Percentiles rank a stretch among this genome's conserved stretches.
Evolutionary conservation across 495 filamentous ascomycete genomes (phyloP).

Genomic region (Penicillium bovifimosum): DNA sequence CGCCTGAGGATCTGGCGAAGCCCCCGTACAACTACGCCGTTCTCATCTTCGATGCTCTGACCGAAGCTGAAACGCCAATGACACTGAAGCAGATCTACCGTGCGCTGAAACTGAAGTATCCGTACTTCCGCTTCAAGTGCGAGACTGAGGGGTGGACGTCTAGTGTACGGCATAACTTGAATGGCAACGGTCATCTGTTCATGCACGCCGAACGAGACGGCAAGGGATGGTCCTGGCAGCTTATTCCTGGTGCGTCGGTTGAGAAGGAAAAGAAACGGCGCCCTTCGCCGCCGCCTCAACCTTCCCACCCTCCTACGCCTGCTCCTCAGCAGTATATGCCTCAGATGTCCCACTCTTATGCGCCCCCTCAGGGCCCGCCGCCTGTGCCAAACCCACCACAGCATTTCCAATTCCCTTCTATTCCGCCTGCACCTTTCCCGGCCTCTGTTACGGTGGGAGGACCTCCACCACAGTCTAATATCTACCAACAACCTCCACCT

Average conservation of each 20-base stretch:
- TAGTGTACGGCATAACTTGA: conserved; percentile 91
- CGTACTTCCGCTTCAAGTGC: conserved; percentile 79
- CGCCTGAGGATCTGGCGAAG: conserved; percentile 78
- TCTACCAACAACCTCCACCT: conserved; percentile 16
- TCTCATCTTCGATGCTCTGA: conserved; percentile 84
- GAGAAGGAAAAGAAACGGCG: conserved; percentile 66
- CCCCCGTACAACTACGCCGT: conserved; percentile 83
- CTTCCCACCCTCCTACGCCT: conserved; percentile 30
- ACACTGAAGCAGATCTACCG: conserved; percentile 93
- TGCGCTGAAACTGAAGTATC: conserved; percentile 79
- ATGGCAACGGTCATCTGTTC: conserved; percentile 78
- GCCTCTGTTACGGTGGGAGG: conserved; percentile 12
- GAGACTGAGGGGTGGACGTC: conserved; percentile 91
- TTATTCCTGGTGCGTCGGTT: conserved; percentile 57
- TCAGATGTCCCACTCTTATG: conserved; percentile 35
- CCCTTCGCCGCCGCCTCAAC: conserved; percentile 48
- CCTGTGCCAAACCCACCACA: conserved; percentile 32
- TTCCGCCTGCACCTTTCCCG: conserved; percentile 32
- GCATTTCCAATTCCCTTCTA: conserved; percentile 43
- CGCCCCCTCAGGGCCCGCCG: conserved; percentile 23
- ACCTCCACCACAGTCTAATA: conserved; percentile 21
- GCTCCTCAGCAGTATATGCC: conserved; percentile 41
- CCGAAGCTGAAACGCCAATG: conserved; percentile 63
- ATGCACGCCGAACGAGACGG: conserved; percentile 73
- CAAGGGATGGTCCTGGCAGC: conserved; percentile 66